Conservation (phyloP, 2,329 filamentous ascomycete species). For the Fusarium hostae region DNA sequence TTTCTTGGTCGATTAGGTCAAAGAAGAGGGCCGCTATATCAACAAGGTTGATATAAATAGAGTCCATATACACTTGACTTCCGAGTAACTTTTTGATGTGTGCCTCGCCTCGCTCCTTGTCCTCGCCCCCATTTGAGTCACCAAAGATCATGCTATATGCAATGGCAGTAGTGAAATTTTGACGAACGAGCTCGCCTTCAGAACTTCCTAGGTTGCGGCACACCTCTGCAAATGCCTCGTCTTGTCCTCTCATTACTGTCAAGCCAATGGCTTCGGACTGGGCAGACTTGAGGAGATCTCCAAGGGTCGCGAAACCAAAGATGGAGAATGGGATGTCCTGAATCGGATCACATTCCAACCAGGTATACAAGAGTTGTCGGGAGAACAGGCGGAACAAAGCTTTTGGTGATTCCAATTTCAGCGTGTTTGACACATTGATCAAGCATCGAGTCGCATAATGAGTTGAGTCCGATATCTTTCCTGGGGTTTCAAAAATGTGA, state of each 20-base stretch:
- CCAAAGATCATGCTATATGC: constrained; percentile 83
- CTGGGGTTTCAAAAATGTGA: constrained; percentile 91
- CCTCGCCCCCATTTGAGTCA: constrained; percentile 44
- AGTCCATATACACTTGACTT: constrained; percentile 68
- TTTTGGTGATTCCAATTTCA: constrained; percentile 73
- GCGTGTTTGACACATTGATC: constrained; percentile 69
- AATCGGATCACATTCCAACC: constrained; percentile 76
- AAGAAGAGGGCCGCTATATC: constrained; percentile 82
- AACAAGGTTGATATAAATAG: constrained; percentile 76
- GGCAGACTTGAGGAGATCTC: constrained; percentile 75
- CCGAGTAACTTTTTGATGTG: constrained; percentile 77
- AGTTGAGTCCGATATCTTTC: constrained; percentile 72
- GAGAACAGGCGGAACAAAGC: constrained; percentile 86
- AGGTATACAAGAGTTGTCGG: constrained; percentile 90
- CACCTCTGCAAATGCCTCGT: constrained; percentile 70
- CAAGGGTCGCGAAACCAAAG: constrained; percentile 79
- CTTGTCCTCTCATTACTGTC: constrained; percentile 82
- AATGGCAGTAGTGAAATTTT: constrained; percentile 80
- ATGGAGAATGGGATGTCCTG: constrained; percentile 83
- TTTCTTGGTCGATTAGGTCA: constrained; percentile 80
- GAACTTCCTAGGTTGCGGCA: constrained; percentile 65
- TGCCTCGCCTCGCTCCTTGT: constrained; percentile 69
- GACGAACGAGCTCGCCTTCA: constrained; percentile 68
- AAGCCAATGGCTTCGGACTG: constrained; percentile 83
- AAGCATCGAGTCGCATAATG: constrained; percentile 81